A percentile compares a stretch with the other conserved stretches of the same genome.
Conservation (phyloP, 176 grass and related monocot genomes). For the Juncus effusus region DNA sequence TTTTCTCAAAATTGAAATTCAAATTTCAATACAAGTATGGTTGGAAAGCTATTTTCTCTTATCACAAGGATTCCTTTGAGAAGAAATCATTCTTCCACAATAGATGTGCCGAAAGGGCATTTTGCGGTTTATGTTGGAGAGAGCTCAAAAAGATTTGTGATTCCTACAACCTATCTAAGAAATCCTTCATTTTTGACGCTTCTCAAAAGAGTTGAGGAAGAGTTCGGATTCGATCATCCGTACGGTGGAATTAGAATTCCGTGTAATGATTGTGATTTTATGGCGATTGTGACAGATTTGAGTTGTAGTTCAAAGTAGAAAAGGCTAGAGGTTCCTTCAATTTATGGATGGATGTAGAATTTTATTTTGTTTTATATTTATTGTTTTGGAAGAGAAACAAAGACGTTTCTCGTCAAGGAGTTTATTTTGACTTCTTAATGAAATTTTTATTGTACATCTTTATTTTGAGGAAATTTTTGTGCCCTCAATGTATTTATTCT, state of each 20-base stretch:
- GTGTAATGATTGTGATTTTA: slow-evolving; percentile 4
- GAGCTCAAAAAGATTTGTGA: slow-evolving; percentile 4
- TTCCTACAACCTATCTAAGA: slow-evolving; percentile 12
- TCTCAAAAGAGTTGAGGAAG: slow-evolving; percentile 13
- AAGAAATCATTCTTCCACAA: not conserved
- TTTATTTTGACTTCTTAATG: no score
- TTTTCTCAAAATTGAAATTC: not conserved
- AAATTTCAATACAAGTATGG: not conserved
- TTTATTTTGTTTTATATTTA: no score
- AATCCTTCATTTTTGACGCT: slow-evolving; percentile 19
- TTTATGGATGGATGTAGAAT: no score
- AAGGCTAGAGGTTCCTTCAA: no score
- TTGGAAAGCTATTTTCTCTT: not conserved
- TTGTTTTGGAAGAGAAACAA: no score
- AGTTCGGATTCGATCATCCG: slow-evolving; percentile 16
- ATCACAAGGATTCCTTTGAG: slow-evolving; percentile 6
- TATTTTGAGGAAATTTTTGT: no score
- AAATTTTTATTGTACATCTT: no score
- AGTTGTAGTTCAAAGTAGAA: not conserved
- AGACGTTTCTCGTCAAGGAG: no score
- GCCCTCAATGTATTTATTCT: no score
- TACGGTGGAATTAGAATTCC: slow-evolving; percentile 9
- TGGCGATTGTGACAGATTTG: not conserved
- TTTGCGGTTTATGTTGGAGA: slow-evolving; percentile 13
- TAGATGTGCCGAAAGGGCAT: slow-evolving; percentile 17